Conservation (phyloP, 192 early-diverging fungal genomes). For the Linnemannia schmuckeri region DNA sequence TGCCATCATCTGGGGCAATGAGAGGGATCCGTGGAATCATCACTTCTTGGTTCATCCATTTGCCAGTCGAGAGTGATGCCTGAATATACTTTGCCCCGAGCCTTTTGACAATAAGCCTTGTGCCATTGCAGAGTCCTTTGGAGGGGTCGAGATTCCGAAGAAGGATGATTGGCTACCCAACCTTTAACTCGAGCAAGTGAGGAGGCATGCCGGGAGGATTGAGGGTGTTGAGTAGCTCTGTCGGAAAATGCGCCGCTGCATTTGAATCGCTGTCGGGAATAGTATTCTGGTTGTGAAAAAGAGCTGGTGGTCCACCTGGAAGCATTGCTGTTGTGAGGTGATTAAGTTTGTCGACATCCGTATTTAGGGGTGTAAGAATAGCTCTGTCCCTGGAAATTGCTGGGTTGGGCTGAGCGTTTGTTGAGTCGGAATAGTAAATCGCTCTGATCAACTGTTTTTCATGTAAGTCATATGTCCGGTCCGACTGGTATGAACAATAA, state of each 20-base stretch:
- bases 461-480: neutral
- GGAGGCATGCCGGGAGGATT: slow-evolving; percentile 11
- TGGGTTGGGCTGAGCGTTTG: neutral
- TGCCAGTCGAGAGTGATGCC: slow-evolving; percentile 15
- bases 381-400: slow-evolving; percentile 8
- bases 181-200: slow-evolving; percentile 4
- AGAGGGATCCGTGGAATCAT: neutral
- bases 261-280: neutral
- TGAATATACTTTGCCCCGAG: neutral
- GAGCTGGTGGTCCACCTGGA: neutral
- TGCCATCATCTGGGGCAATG: neutral
- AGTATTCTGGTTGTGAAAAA: slow-evolving; percentile 3
- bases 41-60: neutral
- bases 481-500: slow-evolving; percentile 7
- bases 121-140: slow-evolving; percentile 43
- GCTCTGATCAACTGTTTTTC: slow-evolving; percentile 16
- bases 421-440: slow-evolving; percentile 16
- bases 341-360: slow-evolving; percentile 10
- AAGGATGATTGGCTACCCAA: slow-evolving; percentile 37
- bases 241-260: neutral
- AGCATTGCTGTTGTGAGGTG: slow-evolving; percentile 8
- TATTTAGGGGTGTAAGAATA: slow-evolving; percentile 1
- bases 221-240: slow-evolving; percentile 8
- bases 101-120: slow-evolving; percentile 3
- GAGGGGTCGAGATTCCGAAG: slow-evolving; percentile 37